Evolutionary conservation across 805 yeast genomes (phyloP).

Genomic region (Babjeviella inositovora): DNA sequence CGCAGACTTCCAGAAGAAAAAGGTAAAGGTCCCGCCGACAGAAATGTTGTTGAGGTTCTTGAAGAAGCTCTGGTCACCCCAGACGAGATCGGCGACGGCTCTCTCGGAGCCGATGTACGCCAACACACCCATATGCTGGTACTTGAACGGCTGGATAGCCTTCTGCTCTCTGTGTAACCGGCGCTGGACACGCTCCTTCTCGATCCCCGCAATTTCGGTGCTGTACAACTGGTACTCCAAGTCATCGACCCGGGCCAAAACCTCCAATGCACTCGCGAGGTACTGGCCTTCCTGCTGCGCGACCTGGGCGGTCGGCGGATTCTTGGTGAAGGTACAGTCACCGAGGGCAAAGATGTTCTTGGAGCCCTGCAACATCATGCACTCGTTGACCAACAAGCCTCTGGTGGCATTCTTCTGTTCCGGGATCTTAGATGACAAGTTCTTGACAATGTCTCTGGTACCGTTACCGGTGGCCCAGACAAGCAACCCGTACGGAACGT

Average conservation of each 20-base stretch:
- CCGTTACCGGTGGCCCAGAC: conserved; percentile 99
- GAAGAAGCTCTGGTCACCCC: conserved; percentile 70
- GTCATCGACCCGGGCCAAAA: conserved; percentile 43
- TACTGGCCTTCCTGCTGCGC: conserved; percentile 89
- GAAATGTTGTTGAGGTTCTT: no score
- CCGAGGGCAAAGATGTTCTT: conserved; percentile 79
- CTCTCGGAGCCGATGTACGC: conserved; percentile 89
- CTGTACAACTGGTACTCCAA: conserved; percentile 26
- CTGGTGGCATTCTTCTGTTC: conserved; percentile 78
- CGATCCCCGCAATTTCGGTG: conserved; percentile 18
- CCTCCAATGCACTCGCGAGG: conserved; percentile 58
- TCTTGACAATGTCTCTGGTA: conserved; percentile 59
- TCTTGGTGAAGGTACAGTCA: conserved; percentile 85
- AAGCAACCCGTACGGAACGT: conserved; percentile 78
- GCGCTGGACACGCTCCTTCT: conserved; percentile 24
- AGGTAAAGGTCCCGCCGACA: conserved; percentile 75
- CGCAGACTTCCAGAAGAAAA: conserved; percentile 89
- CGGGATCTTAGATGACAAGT: conserved; percentile 51
- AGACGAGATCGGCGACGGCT: conserved; percentile 83
- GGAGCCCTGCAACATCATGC: conserved; percentile 69
- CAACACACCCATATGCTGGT: conserved; percentile 81
- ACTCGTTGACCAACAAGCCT: conserved; percentile 78
- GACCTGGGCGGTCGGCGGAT: conserved; percentile 95
- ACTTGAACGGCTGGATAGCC: conserved; percentile 48
- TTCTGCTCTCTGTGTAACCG: conserved; percentile 21